Percentiles rank a stretch among this genome's conserved stretches.
Evolutionary conservation across 345 rosid species (phyloP).

Genomic region (Hevea brasiliensis): DNA sequence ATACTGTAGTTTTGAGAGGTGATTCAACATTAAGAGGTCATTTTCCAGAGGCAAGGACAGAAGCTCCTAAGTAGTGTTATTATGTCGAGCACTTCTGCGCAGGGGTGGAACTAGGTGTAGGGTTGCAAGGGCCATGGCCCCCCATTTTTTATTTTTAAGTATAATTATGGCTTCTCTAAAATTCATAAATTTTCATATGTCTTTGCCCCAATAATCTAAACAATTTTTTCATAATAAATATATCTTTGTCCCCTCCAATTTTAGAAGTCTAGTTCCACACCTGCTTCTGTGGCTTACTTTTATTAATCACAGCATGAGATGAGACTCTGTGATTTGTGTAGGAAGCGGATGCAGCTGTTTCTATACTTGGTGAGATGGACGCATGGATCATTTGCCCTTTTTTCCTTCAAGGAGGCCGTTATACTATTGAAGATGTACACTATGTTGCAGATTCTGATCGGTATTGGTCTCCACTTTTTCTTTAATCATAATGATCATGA

Average conservation of each 20-base stretch:
- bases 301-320: conserved; percentile 9
- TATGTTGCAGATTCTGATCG: conserved; percentile 87
- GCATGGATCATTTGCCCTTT: conserved; percentile 96
- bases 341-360: conserved; percentile 92
- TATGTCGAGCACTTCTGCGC: not conserved
- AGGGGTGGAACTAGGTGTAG: no score
- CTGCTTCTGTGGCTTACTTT: conserved; percentile 3
- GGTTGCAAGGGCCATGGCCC: no score
- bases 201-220: no score
- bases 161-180: no score
- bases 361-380: conserved; percentile 87
- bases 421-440: conserved; percentile 80
- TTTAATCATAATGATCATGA: not conserved
- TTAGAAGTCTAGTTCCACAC: no score
- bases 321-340: conserved; percentile 31
- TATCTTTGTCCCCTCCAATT: no score
- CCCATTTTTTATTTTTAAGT: no score
- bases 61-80: conserved; percentile 7
- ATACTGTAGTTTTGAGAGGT: conserved; percentile 86
- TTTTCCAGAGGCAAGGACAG: conserved; percentile 81
- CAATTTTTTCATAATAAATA: no score
- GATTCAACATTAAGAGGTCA: conserved; percentile 98
- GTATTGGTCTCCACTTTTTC: conserved; percentile 35
- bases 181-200: no score
- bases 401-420: conserved; percentile 98